Percentiles rank a stretch among this genome's conserved stretches.
These are phyloP conservation scores for Cicer bijugum DNA, from an alignment of 306 rosid genomes.

Conservation along the genomic window DNA sequence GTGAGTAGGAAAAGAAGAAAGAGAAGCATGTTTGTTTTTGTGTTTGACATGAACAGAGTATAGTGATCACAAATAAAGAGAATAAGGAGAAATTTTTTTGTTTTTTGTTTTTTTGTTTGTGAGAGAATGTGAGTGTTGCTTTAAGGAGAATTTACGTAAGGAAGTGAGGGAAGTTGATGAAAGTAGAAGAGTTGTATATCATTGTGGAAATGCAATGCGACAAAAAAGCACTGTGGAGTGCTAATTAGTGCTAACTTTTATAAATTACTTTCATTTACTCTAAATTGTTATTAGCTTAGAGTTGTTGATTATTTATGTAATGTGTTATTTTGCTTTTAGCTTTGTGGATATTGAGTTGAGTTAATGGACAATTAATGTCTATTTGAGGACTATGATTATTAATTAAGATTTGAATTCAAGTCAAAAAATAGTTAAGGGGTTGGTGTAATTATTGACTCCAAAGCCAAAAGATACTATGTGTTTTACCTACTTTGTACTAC, in stretches of 20 bases:
- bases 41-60: neutral
- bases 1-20: conserved; percentile 34
- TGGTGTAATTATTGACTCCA: conserved; percentile 55
- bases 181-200: conserved; percentile 19
- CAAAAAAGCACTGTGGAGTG: conserved; percentile 2
- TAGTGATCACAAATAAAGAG: neutral
- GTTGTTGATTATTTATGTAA: neutral
- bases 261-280: too few relatives aligned
- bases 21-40: conserved; percentile 44
- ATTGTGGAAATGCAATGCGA: conserved; percentile 30
- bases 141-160: conserved; percentile 65
- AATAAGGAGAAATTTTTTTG: neutral
- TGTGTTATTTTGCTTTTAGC: neutral
- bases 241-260: too few relatives aligned
- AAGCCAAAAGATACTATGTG: conserved; percentile 6
- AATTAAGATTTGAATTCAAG: conserved; percentile 19
- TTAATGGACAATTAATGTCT: conserved; percentile 21
- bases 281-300: too few relatives aligned
- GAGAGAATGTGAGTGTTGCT: conserved; percentile 47
- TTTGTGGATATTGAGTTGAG: conserved; percentile 1
- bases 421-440: conserved; percentile 45
- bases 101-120: neutral
- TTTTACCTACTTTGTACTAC: conserved; percentile 42
- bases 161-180: conserved; percentile 38
- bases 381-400: neutral